Evolutionary conservation across 768 basidiomycete species (phyloP).

Genomic region (Lentinula detonsa): DNA sequence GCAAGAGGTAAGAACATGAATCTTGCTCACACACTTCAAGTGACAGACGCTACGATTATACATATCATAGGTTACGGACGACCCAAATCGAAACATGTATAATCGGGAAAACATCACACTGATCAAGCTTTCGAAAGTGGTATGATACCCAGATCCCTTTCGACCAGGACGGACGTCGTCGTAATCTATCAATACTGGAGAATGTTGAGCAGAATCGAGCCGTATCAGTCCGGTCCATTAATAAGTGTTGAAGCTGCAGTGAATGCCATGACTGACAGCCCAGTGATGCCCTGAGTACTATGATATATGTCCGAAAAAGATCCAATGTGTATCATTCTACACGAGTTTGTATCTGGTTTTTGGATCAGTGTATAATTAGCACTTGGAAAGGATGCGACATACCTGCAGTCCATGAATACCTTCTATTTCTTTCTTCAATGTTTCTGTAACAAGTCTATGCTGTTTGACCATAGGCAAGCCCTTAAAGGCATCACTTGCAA

Average conservation of each 20-base stretch:
- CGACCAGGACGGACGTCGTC: not conserved
- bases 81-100: constrained; percentile 54
- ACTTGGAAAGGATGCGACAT: constrained; percentile 15
- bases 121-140: constrained; percentile 32
- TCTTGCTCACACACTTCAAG: not conserved
- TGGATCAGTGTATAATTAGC: constrained; percentile 6
- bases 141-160: not conserved
- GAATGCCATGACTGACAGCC: not conserved
- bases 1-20: constrained; percentile 42
- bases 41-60: not conserved
- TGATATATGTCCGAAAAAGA: not conserved
- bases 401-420: constrained; percentile 95
- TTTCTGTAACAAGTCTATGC: constrained; percentile 83
- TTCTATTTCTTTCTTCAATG: constrained; percentile 83
- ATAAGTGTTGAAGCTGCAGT: not conserved
- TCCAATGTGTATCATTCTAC: constrained; percentile 10
- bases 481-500: constrained; percentile 81
- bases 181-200: not conserved
- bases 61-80: constrained; percentile 48
- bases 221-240: not conserved
- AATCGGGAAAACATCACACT: constrained; percentile 62
- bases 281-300: not conserved
- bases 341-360: constrained; percentile 36
- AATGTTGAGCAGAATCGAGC: not conserved
- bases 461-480: constrained; percentile 88